Evolutionary conservation across 1,284 basidiomycete species (phyloP).

Genomic region (Trichosporon asahii): DNA sequence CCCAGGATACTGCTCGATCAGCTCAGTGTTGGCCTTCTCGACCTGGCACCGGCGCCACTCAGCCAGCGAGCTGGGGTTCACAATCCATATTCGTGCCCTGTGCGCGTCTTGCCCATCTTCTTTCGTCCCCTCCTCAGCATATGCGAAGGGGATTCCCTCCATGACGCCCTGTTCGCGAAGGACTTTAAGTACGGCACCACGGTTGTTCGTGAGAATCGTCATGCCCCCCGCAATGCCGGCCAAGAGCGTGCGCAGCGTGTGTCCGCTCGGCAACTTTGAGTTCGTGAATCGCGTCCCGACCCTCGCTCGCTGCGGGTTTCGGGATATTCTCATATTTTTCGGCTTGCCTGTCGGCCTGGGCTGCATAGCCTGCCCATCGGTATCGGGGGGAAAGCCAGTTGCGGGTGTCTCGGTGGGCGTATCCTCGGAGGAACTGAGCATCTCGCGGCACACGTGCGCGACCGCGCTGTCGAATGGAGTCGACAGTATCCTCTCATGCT

Average conservation of each 20-base stretch:
- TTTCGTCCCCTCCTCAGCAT: not conserved
- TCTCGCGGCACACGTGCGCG: conserved; percentile 15
- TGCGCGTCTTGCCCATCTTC: not conserved
- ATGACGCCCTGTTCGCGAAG: conserved; percentile 40
- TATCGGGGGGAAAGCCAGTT: not conserved
- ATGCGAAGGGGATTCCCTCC: conserved; percentile 33
- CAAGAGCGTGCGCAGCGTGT: conserved; percentile 42
- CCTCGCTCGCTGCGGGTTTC: conserved; percentile 13
- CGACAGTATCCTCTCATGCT: not conserved
- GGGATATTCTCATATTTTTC: conserved; percentile 8
- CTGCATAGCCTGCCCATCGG: not conserved
- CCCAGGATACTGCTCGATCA: not conserved
- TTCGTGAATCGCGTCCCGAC: conserved; percentile 18
- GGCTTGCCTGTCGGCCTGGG: not conserved
- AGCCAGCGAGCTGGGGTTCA: conserved; percentile 44
- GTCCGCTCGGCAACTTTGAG: conserved; percentile 32
- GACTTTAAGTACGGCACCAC: conserved; percentile 45
- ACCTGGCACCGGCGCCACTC: conserved; percentile 47
- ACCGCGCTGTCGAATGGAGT: conserved; percentile 21
- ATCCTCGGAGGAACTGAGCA: conserved; percentile 12
- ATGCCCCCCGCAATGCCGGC: conserved; percentile 29
- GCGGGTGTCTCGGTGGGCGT: conserved; percentile 2
- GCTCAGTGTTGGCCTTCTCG: conserved; percentile 29
- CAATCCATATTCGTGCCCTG: conserved; percentile 41
- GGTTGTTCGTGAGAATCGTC: conserved; percentile 48